phyloP scores from a whole-genome alignment of 371 early-diverging fungal genomes.

The Basidiobolus meristosporus region DNA sequence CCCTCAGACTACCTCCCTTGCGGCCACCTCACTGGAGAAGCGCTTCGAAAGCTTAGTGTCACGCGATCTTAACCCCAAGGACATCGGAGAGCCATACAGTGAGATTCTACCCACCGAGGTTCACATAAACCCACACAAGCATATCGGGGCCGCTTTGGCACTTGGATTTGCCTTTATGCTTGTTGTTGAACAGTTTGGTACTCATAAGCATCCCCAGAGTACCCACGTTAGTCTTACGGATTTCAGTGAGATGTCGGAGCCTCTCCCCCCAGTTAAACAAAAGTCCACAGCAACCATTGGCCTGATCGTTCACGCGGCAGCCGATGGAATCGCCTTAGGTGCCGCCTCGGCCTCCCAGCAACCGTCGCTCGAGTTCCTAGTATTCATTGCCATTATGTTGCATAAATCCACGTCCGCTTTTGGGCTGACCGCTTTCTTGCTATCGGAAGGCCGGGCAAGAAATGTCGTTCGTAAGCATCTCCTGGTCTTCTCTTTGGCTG shows the following conservation, averaged over 20 bases:
- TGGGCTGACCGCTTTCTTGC: constrained; percentile 65
- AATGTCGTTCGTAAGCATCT: constrained; percentile 52
- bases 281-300: constrained; percentile 50
- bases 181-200: constrained; percentile 54
- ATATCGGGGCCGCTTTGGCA: constrained; percentile 58
- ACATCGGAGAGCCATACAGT: too few species aligned
- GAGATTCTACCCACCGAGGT: too few species aligned
- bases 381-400: constrained; percentile 88
- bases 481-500: constrained; percentile 61
- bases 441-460: constrained; percentile 43
- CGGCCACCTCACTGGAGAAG: too few species aligned
- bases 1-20: too few species aligned
- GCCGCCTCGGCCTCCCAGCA: constrained; percentile 38
- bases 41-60: too few species aligned
- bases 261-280: background rate
- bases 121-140: too few species aligned
- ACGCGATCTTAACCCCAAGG: too few species aligned
- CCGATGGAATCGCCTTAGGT: constrained; percentile 89
- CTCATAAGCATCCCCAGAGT: constrained; percentile 23
- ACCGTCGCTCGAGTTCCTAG: constrained; percentile 57
- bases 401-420: constrained; percentile 93
- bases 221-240: constrained; percentile 13
- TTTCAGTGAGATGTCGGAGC: constrained; percentile 6
- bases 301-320: constrained; percentile 80
- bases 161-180: constrained; percentile 86